phyloP scores from a whole-genome alignment of 768 basidiomycete species.

The Panus rudis region DNA sequence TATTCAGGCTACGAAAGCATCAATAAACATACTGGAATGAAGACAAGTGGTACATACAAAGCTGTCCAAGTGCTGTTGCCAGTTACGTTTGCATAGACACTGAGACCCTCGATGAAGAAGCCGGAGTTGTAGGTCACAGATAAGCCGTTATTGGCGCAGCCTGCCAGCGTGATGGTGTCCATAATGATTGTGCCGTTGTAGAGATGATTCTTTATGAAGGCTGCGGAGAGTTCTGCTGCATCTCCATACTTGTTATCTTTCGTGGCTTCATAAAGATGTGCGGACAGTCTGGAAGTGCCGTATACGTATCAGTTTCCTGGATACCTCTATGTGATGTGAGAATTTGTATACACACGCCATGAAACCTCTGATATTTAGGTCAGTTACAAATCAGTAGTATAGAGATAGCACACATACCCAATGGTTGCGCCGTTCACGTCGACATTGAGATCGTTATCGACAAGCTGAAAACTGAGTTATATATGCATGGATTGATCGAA shows the following conservation, averaged over 20 bases:
- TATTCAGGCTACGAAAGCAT: not conserved
- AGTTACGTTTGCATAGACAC: not conserved
- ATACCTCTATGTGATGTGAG: not conserved
- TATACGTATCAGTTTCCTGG: not conserved
- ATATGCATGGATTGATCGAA: too few species aligned
- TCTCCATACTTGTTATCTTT: not conserved
- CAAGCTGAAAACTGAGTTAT: too few species aligned
- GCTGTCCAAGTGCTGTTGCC: not conserved
- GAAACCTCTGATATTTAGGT: not conserved
- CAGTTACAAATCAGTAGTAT: not conserved
- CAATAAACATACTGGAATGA: not conserved
- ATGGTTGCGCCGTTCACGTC: not conserved
- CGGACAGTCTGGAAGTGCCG: conserved; percentile 2
- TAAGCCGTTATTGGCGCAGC: not conserved
- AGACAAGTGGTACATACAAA: not conserved
- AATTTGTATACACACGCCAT: not conserved
- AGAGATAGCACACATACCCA: not conserved
- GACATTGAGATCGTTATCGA: too few species aligned
- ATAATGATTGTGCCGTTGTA: not conserved
- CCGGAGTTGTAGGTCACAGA: not conserved
- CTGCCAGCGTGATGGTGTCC: not conserved
- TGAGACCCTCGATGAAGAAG: conserved; percentile 1
- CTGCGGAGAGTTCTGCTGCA: not conserved
- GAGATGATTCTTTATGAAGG: not conserved
- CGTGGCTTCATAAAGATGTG: conserved; percentile 2